These are phyloP conservation scores for Diplogelasinospora grovesii DNA, from an alignment of 495 filamentous ascomycete genomes.

Conservation along the genomic window DNA sequence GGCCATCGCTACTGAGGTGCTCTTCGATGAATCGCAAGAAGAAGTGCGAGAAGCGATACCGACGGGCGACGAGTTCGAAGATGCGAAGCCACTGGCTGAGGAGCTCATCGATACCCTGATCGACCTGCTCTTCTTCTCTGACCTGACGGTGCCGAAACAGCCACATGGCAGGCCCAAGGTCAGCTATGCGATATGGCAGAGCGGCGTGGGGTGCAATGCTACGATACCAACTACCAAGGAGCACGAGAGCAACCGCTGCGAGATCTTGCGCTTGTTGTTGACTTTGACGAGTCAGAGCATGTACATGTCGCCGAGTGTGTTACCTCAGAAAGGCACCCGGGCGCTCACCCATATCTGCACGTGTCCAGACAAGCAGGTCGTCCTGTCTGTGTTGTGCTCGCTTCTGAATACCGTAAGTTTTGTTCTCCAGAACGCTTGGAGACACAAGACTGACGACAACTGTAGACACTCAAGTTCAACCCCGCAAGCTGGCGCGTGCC, in stretches of 20 bases:
- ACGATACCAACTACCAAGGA: slow-evolving; percentile 82
- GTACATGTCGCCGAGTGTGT: slow-evolving; percentile 77
- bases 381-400: slow-evolving; percentile 84
- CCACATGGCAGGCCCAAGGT: slow-evolving; percentile 69
- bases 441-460: slow-evolving; percentile 14
- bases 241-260: slow-evolving; percentile 83
- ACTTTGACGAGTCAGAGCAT: slow-evolving; percentile 84
- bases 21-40: slow-evolving; percentile 72
- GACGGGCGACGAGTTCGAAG: slow-evolving; percentile 64
- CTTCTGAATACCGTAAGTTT: slow-evolving; percentile 84
- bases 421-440: neutral
- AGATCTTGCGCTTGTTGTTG: slow-evolving; percentile 80
- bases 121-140: slow-evolving; percentile 86
- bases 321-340: slow-evolving; percentile 80
- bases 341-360: slow-evolving; percentile 84
- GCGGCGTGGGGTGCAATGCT: slow-evolving; percentile 90
- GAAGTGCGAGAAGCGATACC: slow-evolving; percentile 46
- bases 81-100: slow-evolving; percentile 82
- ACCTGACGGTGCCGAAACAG: slow-evolving; percentile 70
- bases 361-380: slow-evolving; percentile 82
- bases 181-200: slow-evolving; percentile 95
- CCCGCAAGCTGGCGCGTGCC: slow-evolving; percentile 91
- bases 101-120: slow-evolving; percentile 87
- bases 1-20: slow-evolving; percentile 55
- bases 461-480: slow-evolving; percentile 95